Evolutionary conservation across 805 yeast species (phyloP).

Genomic region (Candida suzukii): DNA sequence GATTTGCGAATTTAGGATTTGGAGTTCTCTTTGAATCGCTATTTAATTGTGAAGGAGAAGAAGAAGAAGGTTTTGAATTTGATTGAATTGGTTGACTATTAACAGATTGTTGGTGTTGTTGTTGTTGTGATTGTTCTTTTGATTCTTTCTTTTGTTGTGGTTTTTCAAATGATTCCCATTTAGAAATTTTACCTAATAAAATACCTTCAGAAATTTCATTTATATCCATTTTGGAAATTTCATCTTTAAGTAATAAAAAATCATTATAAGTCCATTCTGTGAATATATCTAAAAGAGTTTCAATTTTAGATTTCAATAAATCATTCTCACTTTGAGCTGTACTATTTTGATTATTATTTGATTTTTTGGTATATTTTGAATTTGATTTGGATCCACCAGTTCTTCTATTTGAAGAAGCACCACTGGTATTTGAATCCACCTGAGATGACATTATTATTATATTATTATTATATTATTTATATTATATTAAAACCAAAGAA

Average conservation of each 20-base stretch:
- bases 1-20: neutral
- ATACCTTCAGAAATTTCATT: constrained; percentile 81
- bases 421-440: neutral
- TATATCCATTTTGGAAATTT: constrained; percentile 57
- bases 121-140: constrained; percentile 26
- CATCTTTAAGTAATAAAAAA: constrained; percentile 65
- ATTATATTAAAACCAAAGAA: no score
- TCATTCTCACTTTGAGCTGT: neutral
- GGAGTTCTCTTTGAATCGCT: neutral
- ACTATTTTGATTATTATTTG: neutral
- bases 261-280: constrained; percentile 94
- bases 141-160: constrained; percentile 68
- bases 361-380: neutral
- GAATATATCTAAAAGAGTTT: constrained; percentile 73
- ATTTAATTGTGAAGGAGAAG: neutral
- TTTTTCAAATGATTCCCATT: constrained; percentile 58
- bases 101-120: neutral
- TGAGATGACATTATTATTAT: neutral
- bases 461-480: no score
- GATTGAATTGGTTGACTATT: no score
- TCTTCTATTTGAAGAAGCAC: neutral
- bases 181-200: constrained; percentile 81
- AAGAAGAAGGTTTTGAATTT: constrained; percentile 7
- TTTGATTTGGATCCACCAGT: neutral
- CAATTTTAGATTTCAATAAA: constrained; percentile 29